These are phyloP conservation scores for Xanthoparmelia taractica DNA, from an alignment of 495 filamentous ascomycete genomes.

Conservation along the genomic window DNA sequence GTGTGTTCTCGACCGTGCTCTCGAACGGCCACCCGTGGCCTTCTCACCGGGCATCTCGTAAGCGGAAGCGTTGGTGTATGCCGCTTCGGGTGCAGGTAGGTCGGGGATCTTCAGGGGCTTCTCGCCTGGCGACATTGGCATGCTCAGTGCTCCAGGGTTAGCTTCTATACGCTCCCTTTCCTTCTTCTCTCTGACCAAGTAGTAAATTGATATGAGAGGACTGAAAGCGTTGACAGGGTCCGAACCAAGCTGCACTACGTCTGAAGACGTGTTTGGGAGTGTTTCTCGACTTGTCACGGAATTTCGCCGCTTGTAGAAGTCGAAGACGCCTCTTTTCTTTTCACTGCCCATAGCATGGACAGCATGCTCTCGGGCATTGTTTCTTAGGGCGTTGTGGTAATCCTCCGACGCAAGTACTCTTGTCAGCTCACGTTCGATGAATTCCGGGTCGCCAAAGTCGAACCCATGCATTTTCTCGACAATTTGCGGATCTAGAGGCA, in stretches of 20 bases:
- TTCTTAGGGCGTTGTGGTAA: slow-evolving; percentile 71
- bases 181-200: slow-evolving; percentile 88
- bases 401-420: slow-evolving; percentile 83
- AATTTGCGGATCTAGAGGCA: slow-evolving; percentile 76
- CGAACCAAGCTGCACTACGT: slow-evolving; percentile 70
- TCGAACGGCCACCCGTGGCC: slow-evolving; percentile 65
- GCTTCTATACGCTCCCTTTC: slow-evolving; percentile 65
- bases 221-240: slow-evolving; percentile 93
- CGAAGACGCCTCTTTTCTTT: slow-evolving; percentile 84
- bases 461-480: slow-evolving; percentile 95
- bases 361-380: slow-evolving; percentile 58
- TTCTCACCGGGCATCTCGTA: slow-evolving; percentile 81
- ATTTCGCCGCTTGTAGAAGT: slow-evolving; percentile 94
- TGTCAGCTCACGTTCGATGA: slow-evolving; percentile 72
- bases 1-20: slow-evolving; percentile 84
- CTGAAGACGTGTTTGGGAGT: slow-evolving; percentile 74
- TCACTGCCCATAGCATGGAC: slow-evolving; percentile 58
- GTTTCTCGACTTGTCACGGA: slow-evolving; percentile 83
- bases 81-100: slow-evolving; percentile 73
- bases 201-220: slow-evolving; percentile 89
- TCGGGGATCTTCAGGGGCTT: slow-evolving; percentile 61
- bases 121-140: slow-evolving; percentile 51
- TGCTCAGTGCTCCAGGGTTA: slow-evolving; percentile 53
- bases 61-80: slow-evolving; percentile 74
- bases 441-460: slow-evolving; percentile 84